Evolutionary conservation across 1,284 basidiomycete species (phyloP).

Genomic region (Trichosporon ovoides): DNA sequence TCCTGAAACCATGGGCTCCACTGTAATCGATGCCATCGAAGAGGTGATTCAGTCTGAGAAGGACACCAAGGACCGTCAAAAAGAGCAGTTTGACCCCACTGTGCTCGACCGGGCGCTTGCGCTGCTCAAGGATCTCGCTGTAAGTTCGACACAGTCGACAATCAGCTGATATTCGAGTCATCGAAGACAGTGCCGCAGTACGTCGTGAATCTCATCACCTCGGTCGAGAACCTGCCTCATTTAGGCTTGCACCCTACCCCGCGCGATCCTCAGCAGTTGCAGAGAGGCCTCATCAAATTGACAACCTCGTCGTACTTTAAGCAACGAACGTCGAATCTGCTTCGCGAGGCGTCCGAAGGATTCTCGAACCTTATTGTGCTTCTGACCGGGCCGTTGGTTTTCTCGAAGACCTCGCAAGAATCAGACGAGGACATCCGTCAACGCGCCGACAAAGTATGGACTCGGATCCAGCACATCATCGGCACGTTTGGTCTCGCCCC

Average conservation of each 20-base stretch:
- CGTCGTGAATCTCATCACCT: constrained; percentile 28
- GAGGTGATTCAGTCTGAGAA: constrained; percentile 2
- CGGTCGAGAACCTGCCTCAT: constrained; percentile 24
- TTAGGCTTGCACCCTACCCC: constrained; percentile 34
- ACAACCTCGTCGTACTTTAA: constrained; percentile 61
- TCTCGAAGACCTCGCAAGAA: constrained; percentile 17
- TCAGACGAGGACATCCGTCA: constrained; percentile 42
- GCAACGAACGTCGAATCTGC: constrained; percentile 96
- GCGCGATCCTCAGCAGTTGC: constrained; percentile 23
- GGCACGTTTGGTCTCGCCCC: constrained; percentile 96
- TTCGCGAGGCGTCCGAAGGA: constrained; percentile 95
- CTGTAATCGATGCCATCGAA: constrained; percentile 17
- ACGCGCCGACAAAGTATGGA: constrained; percentile 72
- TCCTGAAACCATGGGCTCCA: background rate
- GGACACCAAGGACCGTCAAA: constrained; percentile 2
- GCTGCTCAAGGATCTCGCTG: constrained; percentile 12
- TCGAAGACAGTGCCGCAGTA: constrained; percentile 20
- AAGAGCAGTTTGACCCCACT: background rate
- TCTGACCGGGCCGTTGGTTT: constrained; percentile 61
- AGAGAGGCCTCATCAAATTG: constrained; percentile 30
- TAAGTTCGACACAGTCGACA: constrained; percentile 5
- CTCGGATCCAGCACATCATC: constrained; percentile 77
- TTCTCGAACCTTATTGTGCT: constrained; percentile 86
- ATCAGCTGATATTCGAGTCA: constrained; percentile 3
- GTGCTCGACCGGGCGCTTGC: background rate